Percentiles rank a stretch among this genome's conserved stretches.
Conservation (phyloP, 805 yeast genomes). For the Candida quercuum region DNA sequence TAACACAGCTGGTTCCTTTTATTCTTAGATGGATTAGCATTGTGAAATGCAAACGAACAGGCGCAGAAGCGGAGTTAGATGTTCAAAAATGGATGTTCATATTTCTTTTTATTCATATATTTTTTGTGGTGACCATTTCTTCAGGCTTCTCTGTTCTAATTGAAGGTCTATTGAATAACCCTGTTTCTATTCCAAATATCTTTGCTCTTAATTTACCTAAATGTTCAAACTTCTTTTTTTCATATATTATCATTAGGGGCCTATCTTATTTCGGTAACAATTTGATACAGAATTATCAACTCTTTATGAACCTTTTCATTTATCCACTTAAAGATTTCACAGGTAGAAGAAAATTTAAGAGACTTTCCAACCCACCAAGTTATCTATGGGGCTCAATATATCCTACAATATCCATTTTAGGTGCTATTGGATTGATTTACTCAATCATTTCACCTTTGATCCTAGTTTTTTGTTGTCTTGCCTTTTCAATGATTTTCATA, state of each 20-base stretch:
- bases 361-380: constrained; percentile 38
- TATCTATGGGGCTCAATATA: constrained; percentile 75
- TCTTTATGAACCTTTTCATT: constrained; percentile 35
- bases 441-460: constrained; percentile 78
- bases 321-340: constrained; percentile 42
- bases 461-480: constrained; percentile 49
- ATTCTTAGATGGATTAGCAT: constrained; percentile 50
- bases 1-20: constrained; percentile 58
- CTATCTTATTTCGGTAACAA: constrained; percentile 70
- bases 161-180: constrained; percentile 58
- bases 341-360: constrained; percentile 50
- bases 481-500: constrained; percentile 50
- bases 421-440: constrained; percentile 73
- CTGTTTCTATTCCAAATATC: constrained; percentile 64
- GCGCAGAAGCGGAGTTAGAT: constrained; percentile 59
- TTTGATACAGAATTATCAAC: constrained; percentile 52
- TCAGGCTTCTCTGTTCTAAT: constrained; percentile 66
- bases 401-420: constrained; percentile 72
- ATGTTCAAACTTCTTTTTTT: constrained; percentile 81
- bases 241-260: constrained; percentile 70
- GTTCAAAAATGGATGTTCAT: constrained; percentile 74
- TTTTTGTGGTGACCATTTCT: constrained; percentile 79
- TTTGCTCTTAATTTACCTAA: constrained; percentile 79
- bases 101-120: constrained; percentile 77
- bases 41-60: constrained; percentile 55